These are phyloP conservation scores for Colletotrichum sp. DNA, from an alignment of 2,329 filamentous ascomycete genomes.

Conservation along the genomic window DNA sequence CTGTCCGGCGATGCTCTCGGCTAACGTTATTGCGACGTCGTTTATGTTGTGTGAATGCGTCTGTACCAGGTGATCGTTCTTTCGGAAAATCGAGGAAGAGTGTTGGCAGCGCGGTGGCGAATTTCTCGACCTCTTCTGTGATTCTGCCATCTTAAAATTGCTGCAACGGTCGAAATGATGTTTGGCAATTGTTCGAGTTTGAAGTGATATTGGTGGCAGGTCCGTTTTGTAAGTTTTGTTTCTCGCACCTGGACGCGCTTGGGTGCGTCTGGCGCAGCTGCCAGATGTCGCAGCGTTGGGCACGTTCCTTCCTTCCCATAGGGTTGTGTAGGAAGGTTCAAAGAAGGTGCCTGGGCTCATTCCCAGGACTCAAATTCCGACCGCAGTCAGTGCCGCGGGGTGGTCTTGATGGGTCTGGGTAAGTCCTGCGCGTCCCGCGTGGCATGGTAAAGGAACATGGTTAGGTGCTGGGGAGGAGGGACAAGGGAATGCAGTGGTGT, in stretches of 20 bases:
- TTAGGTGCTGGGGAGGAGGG: background rate
- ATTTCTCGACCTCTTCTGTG: background rate
- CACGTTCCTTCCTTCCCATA: background rate
- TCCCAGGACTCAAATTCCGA: background rate
- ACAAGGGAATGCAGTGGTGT: background rate
- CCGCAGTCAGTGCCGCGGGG: background rate
- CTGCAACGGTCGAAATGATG: background rate
- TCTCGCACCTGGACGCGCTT: background rate
- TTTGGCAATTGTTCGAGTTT: background rate
- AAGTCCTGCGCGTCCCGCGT: background rate
- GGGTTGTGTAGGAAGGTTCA: background rate
- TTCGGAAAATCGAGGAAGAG: background rate
- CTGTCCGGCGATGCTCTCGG: slow-evolving; percentile 4
- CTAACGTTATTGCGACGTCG: slow-evolving; percentile 9
- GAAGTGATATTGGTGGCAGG: background rate
- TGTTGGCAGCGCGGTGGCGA: background rate
- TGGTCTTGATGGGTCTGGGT: background rate
- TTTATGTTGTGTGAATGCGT: slow-evolving; percentile 8
- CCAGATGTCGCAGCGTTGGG: slow-evolving; percentile 4
- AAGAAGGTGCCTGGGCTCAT: slow-evolving; percentile 8
- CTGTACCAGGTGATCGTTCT: background rate
- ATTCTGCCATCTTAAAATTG: background rate
- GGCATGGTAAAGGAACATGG: background rate
- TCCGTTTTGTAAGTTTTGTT: background rate
- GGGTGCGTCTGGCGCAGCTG: background rate